Percentiles rank a stretch among this genome's conserved stretches.
These are phyloP conservation scores for Oryza meridionalis DNA, from an alignment of 176 grass and related monocot genomes.

Conservation along the genomic window DNA sequence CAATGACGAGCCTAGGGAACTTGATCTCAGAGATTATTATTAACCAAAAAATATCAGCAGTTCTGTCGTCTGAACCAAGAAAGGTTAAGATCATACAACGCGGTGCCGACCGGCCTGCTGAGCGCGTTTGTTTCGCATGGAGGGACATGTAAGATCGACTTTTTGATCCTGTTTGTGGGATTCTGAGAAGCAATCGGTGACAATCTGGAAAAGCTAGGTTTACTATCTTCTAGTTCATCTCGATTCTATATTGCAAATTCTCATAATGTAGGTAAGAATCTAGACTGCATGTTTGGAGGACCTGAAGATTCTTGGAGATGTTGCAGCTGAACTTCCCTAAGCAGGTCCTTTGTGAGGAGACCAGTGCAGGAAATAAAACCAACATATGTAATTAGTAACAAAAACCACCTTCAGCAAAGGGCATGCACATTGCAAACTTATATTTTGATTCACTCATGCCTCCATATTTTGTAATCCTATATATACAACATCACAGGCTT, in stretches of 20 bases:
- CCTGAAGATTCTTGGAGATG: too few species aligned
- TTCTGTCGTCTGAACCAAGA: not conserved
- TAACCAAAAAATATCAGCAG: not conserved
- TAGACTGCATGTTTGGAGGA: too few species aligned
- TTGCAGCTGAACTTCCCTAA: too few species aligned
- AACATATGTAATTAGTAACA: not conserved
- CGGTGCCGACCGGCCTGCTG: not conserved
- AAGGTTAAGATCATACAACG: not conserved
- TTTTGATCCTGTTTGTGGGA: too few species aligned
- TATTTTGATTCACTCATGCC: not conserved
- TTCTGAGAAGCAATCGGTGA: too few species aligned
- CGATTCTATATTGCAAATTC: too few species aligned
- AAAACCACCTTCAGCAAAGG: not conserved
- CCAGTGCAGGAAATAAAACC: not conserved
- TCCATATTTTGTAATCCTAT: slow-evolving; percentile 6
- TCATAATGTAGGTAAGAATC: too few species aligned
- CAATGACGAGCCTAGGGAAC: not conserved
- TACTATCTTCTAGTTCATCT: too few species aligned
- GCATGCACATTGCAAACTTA: not conserved
- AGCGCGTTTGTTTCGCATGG: not conserved
- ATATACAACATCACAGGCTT: not conserved
- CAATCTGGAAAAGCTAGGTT: too few species aligned
- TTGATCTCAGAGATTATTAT: not conserved
- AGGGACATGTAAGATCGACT: not conserved
- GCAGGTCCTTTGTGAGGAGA: not conserved